Conservation (phyloP, 2,329 filamentous ascomycete genomes). For the Fusarium albosuccineum region DNA sequence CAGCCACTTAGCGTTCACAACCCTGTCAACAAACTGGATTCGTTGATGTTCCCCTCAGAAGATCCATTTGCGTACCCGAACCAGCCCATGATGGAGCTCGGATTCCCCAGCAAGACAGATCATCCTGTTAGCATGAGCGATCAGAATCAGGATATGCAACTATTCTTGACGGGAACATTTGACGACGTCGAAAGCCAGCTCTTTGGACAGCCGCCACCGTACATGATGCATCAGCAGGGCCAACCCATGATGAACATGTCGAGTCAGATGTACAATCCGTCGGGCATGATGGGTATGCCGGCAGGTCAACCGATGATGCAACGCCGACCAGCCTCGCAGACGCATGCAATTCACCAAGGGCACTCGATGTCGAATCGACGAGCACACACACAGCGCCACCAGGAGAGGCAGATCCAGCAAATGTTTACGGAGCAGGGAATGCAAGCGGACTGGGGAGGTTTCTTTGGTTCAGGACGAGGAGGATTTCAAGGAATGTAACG, state of each 20-base stretch:
- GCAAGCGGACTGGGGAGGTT: conserved; percentile 61
- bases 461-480: conserved; percentile 60
- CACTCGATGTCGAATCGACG: conserved; percentile 43
- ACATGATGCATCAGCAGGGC: conserved; percentile 67
- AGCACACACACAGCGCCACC: conserved; percentile 48
- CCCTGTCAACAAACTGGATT: conserved; percentile 76
- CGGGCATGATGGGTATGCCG: conserved; percentile 58
- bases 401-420: conserved; percentile 61
- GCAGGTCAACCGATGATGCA: conserved; percentile 49
- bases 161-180: conserved; percentile 66
- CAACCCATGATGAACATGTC: conserved; percentile 59
- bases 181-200: conserved; percentile 81
- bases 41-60: conserved; percentile 83
- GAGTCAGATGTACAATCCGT: conserved; percentile 59
- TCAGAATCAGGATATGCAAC: conserved; percentile 55
- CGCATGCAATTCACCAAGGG: conserved; percentile 43
- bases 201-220: conserved; percentile 77
- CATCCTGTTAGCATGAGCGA: conserved; percentile 51
- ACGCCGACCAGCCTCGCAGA: conserved; percentile 38
- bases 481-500: conserved; percentile 59
- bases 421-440: conserved; percentile 63
- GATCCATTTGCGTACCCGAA: conserved; percentile 86
- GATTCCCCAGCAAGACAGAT: conserved; percentile 54
- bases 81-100: conserved; percentile 76
- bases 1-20: conserved; percentile 54